phyloP scores from a whole-genome alignment of 192 early-diverging fungal species.

The Coemansia sp. region DNA sequence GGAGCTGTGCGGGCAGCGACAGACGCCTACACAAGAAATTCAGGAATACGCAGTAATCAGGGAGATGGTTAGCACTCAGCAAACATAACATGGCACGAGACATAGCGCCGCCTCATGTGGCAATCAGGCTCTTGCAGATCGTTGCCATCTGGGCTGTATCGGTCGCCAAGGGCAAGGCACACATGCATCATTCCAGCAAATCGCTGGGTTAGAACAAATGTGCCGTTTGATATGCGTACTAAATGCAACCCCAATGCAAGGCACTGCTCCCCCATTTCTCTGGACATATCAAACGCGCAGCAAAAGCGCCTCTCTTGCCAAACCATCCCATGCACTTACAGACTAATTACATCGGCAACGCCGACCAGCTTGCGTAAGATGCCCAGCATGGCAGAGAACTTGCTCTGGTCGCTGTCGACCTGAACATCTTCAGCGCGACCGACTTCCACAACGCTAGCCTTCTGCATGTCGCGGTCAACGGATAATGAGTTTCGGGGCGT shows the following conservation, averaged over 20 bases:
- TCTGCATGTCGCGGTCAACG: constrained; percentile 21
- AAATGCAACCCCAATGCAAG: background rate
- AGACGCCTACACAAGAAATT: constrained; percentile 55
- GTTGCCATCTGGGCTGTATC: background rate
- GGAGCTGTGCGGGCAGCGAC: constrained; percentile 68
- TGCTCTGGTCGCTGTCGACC: constrained; percentile 55
- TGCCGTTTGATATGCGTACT: background rate
- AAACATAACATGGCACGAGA: background rate
- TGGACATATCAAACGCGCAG: constrained; percentile 1
- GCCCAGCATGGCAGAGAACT: constrained; percentile 58
- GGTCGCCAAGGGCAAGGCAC: background rate
- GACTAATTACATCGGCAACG: constrained; percentile 62
- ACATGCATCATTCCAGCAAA: background rate
- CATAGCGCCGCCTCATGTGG: constrained; percentile 4
- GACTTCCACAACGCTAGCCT: constrained; percentile 11
- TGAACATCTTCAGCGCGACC: constrained; percentile 42
- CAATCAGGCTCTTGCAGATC: constrained; percentile 6
- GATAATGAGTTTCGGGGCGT: constrained; percentile 42
- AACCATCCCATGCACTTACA: constrained; percentile 37
- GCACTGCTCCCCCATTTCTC: background rate
- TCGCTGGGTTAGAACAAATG: background rate
- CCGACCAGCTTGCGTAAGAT: constrained; percentile 67
- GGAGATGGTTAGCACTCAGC: background rate
- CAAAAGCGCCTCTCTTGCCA: background rate
- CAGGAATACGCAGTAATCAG: background rate